Base-by-base conservation (phyloP, 495 filamentous ascomycete genomes). In the Aspergillus homomorphus region DNA sequence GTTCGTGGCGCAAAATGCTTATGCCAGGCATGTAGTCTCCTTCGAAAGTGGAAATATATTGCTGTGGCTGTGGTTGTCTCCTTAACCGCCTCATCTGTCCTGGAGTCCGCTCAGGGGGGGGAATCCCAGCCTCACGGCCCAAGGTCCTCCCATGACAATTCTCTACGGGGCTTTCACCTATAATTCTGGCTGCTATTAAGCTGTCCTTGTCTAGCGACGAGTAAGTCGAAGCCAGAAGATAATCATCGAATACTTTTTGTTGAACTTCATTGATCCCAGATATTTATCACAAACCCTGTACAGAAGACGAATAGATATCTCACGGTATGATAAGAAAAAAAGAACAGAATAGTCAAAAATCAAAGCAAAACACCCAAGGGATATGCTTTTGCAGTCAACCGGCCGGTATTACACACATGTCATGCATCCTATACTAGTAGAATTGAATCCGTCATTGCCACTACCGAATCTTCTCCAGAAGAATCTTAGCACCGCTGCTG, bases 401-500 rank as follows among this genome's bases (percentile, higher is more conserved):
- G 61, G 51, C 50, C 49, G 58, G 51, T 58, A 62, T 59, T 53
- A 46, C 42, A 55, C n/a, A 45, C 22, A 48, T 26, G 46, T 45
- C 52, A 59, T 33, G 26, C 24, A 45, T 51, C 30, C 33, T 30
- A 19, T 42, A 14, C 21, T 51, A 14, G 38, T 41, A 50, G 38
- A 23, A 51, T 50, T 57, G 28, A 12, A 26, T 30, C n/a, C n/a
- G n/a, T 14, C 24, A 0, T 5, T 18, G 14, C 19, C 3, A 51
- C 26, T 63, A 68, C 65, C 56, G 56, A 20, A 79, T 69, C 75
- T 78, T 79, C 68, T 69, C 67, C 48, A 79, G 59, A 53, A 79
- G 60, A 48, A 79, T 44, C 68, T 78, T 78, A 9, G 77, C 73
- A 43, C 77, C 77, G 57, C 74, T 78, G 59, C 65, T 65, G 23